phyloP scores from a whole-genome alignment of 768 basidiomycete genomes.

The Podaxis sp. region DNA sequence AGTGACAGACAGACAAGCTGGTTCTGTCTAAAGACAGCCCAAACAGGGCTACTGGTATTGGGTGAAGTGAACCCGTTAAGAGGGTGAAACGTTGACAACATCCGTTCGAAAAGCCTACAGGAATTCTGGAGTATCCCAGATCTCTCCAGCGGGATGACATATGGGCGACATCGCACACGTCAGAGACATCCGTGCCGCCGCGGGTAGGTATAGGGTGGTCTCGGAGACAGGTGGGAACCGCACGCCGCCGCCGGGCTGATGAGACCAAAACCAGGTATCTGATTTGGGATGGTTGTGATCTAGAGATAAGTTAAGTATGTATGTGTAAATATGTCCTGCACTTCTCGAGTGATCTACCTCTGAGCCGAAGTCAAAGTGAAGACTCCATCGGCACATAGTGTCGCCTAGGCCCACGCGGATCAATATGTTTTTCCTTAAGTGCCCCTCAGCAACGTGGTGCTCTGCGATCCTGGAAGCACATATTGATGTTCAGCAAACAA shows the following conservation, averaged over 20 bases:
- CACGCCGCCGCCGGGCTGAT: not conserved
- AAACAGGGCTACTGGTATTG: not conserved
- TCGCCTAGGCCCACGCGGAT: slow-evolving; percentile 10
- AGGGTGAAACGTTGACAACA: not conserved
- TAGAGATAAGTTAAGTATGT: not conserved
- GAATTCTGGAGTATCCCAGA: not conserved
- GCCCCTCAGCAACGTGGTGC: not conserved
- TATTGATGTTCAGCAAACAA: not conserved
- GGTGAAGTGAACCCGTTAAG: not conserved
- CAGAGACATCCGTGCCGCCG: not conserved
- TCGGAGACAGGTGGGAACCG: not conserved
- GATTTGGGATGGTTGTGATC: not conserved
- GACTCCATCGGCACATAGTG: not conserved
- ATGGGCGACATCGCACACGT: not conserved
- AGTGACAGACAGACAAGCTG: not conserved
- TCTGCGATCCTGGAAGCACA: not conserved
- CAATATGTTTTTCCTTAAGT: not conserved
- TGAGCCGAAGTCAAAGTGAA: not conserved
- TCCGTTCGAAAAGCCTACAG: not conserved
- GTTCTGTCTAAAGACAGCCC: not conserved
- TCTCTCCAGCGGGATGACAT: not conserved
- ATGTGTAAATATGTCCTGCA: not conserved
- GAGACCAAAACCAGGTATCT: not conserved
- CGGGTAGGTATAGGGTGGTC: not conserved
- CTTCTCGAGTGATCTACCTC: not conserved